Percentiles rank a stretch among this genome's conserved stretches.
Conservation (phyloP, 768 basidiomycete genomes). For the Amanita fuliginea region DNA sequence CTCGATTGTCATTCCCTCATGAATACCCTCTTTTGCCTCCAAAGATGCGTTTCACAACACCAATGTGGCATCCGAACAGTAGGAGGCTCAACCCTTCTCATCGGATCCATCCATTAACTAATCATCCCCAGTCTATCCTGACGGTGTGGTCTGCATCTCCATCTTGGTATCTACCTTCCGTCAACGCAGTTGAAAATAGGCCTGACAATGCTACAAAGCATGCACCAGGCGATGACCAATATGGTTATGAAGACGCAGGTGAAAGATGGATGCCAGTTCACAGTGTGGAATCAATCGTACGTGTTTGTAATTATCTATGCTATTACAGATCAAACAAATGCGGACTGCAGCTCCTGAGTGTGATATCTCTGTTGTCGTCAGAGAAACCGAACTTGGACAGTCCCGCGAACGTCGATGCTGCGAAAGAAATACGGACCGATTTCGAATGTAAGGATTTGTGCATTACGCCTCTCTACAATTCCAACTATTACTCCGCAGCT, state of each 20-base stretch:
- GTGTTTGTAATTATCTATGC: slow-evolving; percentile 15
- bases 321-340: slow-evolving; percentile 5
- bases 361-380: slow-evolving; percentile 90
- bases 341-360: slow-evolving; percentile 70
- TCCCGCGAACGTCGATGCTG: slow-evolving; percentile 94
- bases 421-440: slow-evolving; percentile 72
- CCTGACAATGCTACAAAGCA: slow-evolving; percentile 40
- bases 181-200: background rate
- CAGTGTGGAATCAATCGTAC: slow-evolving; percentile 90
- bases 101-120: slow-evolving; percentile 7
- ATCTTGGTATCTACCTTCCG: slow-evolving; percentile 49
- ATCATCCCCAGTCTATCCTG: slow-evolving; percentile 64
- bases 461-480: background rate
- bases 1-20: slow-evolving; percentile 76
- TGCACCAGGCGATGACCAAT: slow-evolving; percentile 92
- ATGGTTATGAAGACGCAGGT: slow-evolving; percentile 92
- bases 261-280: slow-evolving; percentile 99
- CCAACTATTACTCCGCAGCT: slow-evolving; percentile 26
- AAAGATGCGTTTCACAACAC: slow-evolving; percentile 92
- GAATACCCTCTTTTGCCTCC: slow-evolving; percentile 90
- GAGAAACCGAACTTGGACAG: slow-evolving; percentile 88
- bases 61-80: slow-evolving; percentile 99
- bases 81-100: slow-evolving; percentile 16
- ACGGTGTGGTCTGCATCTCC: slow-evolving; percentile 92
- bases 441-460: slow-evolving; percentile 33